Evolutionary conservation across 208 protist species (phyloP), one percentile per base, ranked within the genome.

Genomic region (Leishmania arabica): DNA sequence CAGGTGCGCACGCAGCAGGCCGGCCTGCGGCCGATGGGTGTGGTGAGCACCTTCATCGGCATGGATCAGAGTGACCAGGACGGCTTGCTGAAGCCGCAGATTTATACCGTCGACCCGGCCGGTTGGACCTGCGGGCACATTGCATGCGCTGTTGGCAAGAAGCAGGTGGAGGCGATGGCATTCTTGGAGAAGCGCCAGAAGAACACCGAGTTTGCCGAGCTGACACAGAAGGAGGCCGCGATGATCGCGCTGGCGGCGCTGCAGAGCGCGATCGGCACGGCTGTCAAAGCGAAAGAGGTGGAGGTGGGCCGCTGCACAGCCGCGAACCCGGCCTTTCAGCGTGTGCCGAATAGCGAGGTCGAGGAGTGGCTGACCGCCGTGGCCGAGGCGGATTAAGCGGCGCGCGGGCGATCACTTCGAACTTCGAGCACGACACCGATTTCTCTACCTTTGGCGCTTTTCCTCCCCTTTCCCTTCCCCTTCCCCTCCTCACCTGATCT

Each of bases 1-100:
- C 99, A 99, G 92, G 89, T 99, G 69, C 99, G 97, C 83, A 99
- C 99, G 21, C 99, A 99, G 91, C 96, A 99, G 73, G 98, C 98
- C n/a, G 98, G 95, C 40, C 90, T 99, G 78, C 95, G 98, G 47
- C 95, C 98, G 56, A 95, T 99, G 88, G 98, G 98, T 54, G 96
- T 99, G 37, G 84, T 95, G 31, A 93, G 96, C 80, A 99, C 98
- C 31, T 86, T 99, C 64, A 93, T 98, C 82, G 96, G 96, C 62
- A 95, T 99, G 83, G 98, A 99, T 81, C 95, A 98, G 81, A 89
- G 91, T 83, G 92, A 98, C 72, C 93, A 91, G 77, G 89, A 92
- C 64, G 94, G 93, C 37, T 75, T 80, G 21, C 86, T 87, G 75
- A 81, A 89, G 79, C 98, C 98, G 66, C 93, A 97, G 84, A 93